A percentile compares a stretch with the other conserved stretches of the same genome.
These are phyloP conservation scores for Hypoxylon subgilvum DNA, from an alignment of 495 filamentous ascomycete genomes.

Conservation along the genomic window DNA sequence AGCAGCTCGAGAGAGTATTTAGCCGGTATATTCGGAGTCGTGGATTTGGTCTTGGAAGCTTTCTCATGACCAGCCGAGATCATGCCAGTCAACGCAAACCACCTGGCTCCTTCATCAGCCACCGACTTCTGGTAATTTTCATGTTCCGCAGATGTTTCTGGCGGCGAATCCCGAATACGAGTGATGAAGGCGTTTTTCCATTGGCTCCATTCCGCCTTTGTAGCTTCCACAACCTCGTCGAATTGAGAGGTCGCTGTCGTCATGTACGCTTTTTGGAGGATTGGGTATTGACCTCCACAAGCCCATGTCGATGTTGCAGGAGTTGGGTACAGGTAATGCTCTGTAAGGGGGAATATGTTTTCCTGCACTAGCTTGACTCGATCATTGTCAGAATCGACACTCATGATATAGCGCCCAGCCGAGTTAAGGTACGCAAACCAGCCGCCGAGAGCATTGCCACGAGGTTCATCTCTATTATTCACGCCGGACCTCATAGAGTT, in stretches of 20 bases:
- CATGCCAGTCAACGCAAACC: constrained; percentile 63
- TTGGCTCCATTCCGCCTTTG: constrained; percentile 55
- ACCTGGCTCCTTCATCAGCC: constrained; percentile 63
- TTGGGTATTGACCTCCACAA: constrained; percentile 37
- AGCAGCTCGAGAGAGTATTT: constrained; percentile 41
- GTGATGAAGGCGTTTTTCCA: constrained; percentile 62
- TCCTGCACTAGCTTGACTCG: constrained; percentile 50
- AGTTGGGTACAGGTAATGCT: constrained; percentile 48
- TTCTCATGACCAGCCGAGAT: constrained; percentile 48
- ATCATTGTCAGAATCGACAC: constrained; percentile 32
- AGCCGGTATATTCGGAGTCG: constrained; percentile 39
- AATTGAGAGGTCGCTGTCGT: constrained; percentile 37
- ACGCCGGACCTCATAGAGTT: constrained; percentile 72
- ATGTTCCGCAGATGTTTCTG: constrained; percentile 79
- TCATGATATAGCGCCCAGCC: constrained; percentile 54
- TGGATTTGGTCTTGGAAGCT: constrained; percentile 25
- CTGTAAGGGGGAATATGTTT: constrained; percentile 49
- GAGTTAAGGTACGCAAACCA: constrained; percentile 76
- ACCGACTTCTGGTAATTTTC: constrained; percentile 70
- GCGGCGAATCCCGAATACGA: constrained; percentile 70
- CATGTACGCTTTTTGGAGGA: constrained; percentile 46
- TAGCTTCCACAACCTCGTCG: constrained; percentile 49
- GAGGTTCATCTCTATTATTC: constrained; percentile 72
- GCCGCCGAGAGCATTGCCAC: constrained; percentile 66
- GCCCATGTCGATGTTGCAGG: constrained; percentile 45